Base-by-base conservation (phyloP, 163 green algal genomes). In the Volvox carteri region DNA sequence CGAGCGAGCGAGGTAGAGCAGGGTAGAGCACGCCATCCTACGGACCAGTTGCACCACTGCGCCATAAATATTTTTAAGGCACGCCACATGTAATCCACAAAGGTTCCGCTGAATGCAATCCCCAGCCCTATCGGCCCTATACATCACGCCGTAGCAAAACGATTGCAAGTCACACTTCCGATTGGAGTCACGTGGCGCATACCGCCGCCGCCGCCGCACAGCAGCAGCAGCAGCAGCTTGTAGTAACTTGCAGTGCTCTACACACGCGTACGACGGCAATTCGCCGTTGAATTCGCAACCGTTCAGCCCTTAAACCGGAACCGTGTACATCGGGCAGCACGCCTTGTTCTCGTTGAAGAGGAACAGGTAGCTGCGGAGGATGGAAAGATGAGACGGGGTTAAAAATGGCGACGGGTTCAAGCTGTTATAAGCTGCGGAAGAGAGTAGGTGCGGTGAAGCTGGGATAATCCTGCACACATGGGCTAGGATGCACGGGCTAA, bases 321-420 rank as follows among this genome's bases (percentile, higher is more conserved):
- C 33, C 30, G 5, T 5, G 65, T 75, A 75, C 30, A 46, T 2
- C 30, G 65, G 65, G 65, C 65, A 75, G 65, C 65, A 75, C 7
- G 30, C 65, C 65, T 75, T 75, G 33, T 75, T 75, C 1, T 14
- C 9, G 65, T 75, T 75, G 65, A 75, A 75, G 65, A 75, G 65
- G 65, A 42, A 48, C 30, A 75, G n/a, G 65, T 4, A 48, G 30
- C 65, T 75, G 65, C 65, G 35, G 8, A 12, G 35, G 21, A 46
- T n/a, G 65, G 30, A 44, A 75, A 21, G 62, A 46, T 5, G 4
- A 28, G 30, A 33, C n/a, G 46, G 30, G 65, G 35, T 4, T 6
- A 21, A 33, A 25, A 4, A 35, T 11, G 4, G 30, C 28, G 62
- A 19, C 58, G 50, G 50, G 50, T 60, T 60, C 16, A 16, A 25